A percentile compares a stretch with the other conserved stretches of the same genome.
These are phyloP conservation scores for Fusarium agapanthi DNA, from an alignment of 2,329 filamentous ascomycete genomes.

Conservation along the genomic window DNA sequence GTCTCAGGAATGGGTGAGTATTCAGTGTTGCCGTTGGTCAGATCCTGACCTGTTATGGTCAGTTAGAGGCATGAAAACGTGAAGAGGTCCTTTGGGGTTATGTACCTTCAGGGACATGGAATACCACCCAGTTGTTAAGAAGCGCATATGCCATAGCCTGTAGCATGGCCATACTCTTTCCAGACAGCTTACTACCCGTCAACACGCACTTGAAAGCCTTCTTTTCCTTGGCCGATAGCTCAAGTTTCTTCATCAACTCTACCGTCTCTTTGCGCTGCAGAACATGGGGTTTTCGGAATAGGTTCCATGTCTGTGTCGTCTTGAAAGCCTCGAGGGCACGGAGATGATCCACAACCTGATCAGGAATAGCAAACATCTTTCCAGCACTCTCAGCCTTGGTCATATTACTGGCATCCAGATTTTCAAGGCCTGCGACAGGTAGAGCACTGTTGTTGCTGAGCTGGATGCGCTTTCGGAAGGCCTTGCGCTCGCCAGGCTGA, in stretches of 20 bases:
- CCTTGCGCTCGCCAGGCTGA: conserved; percentile 82
- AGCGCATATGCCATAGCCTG: conserved; percentile 86
- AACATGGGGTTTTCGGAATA: conserved; percentile 84
- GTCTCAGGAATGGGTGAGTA: conserved; percentile 76
- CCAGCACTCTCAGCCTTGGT: conserved; percentile 65
- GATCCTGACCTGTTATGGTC: conserved; percentile 69
- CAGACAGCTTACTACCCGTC: conserved; percentile 76
- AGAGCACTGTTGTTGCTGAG: conserved; percentile 95
- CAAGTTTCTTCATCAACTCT: conserved; percentile 71
- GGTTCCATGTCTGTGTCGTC: conserved; percentile 83
- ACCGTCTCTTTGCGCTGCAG: conserved; percentile 83
- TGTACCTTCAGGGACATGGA: conserved; percentile 88
- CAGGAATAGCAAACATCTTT: conserved; percentile 74
- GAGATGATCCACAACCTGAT: conserved; percentile 78
- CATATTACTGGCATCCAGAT: conserved; percentile 66
- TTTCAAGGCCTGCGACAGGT: conserved; percentile 73
- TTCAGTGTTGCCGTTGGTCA: conserved; percentile 81
- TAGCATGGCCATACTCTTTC: conserved; percentile 87
- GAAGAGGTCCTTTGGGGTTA: not conserved
- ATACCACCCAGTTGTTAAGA: conserved; percentile 85
- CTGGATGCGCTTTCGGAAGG: conserved; percentile 85
- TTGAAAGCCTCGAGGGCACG: conserved; percentile 91
- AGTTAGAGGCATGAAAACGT: not conserved
- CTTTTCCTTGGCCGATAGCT: conserved; percentile 60
- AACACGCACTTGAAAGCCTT: conserved; percentile 72